A percentile compares a stretch with the other conserved stretches of the same genome.
phyloP scores from a whole-genome alignment of 2,329 filamentous ascomycete species.

The Lasiodiplodia sp. region DNA sequence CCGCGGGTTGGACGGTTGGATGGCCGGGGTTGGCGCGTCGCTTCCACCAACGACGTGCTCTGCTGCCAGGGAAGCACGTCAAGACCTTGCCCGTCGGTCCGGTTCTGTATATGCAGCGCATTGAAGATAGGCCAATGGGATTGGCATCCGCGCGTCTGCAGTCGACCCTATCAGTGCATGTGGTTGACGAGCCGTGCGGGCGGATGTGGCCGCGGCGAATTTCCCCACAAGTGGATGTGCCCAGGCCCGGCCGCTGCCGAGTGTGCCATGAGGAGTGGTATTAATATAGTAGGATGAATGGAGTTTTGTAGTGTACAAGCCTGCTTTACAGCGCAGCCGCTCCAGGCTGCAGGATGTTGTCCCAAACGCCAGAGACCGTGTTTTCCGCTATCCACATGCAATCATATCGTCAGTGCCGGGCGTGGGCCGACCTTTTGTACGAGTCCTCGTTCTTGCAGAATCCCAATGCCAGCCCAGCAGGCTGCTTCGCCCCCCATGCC shows the following conservation, averaged over 20 bases:
- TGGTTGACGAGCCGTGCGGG: slow-evolving; percentile 22
- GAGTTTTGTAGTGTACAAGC: slow-evolving; percentile 10
- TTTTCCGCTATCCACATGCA: slow-evolving; percentile 11
- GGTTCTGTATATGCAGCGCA: slow-evolving; percentile 13
- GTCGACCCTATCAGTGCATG: slow-evolving; percentile 17
- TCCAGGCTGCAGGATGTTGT: neutral
- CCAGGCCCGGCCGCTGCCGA: slow-evolving; percentile 16
- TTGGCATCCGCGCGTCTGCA: slow-evolving; percentile 3
- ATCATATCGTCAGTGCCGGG: slow-evolving; percentile 11
- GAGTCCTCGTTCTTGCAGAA: slow-evolving; percentile 32
- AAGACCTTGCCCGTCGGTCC: neutral
- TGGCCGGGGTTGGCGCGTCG: neutral
- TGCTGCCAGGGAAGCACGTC: slow-evolving; percentile 10
- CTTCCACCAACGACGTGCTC: slow-evolving; percentile 2
- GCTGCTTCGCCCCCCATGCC: slow-evolving; percentile 62
- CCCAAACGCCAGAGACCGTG: slow-evolving; percentile 1
- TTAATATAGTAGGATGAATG: slow-evolving; percentile 8
- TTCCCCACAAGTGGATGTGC: slow-evolving; percentile 10
- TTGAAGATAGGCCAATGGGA: slow-evolving; percentile 9
- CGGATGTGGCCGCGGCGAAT: slow-evolving; percentile 12
- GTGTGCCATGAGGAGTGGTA: slow-evolving; percentile 14
- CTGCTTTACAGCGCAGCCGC: slow-evolving; percentile 13
- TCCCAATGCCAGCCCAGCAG: slow-evolving; percentile 28
- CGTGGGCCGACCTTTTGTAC: slow-evolving; percentile 40
- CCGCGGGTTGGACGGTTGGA: neutral